Percentiles rank a stretch among this genome's conserved stretches.
phyloP scores from a whole-genome alignment of 1,284 basidiomycete species.

The Amylostereum chailletii region DNA sequence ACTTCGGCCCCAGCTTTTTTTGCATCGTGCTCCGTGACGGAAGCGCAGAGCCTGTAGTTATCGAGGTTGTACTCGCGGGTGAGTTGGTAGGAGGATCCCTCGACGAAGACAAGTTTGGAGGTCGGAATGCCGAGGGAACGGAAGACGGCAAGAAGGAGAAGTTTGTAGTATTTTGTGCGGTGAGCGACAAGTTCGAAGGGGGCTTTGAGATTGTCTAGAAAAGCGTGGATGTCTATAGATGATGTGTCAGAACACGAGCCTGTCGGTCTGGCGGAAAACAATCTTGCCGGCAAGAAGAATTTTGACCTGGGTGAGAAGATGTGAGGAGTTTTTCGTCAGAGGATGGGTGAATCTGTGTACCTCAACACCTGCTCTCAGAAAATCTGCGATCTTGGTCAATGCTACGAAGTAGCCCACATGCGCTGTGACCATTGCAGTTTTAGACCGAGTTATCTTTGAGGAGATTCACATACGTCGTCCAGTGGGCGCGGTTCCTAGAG shows the following conservation, averaged over 20 bases:
- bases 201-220: conserved; percentile 97
- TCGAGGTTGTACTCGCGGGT: conserved; percentile 91
- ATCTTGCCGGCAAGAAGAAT: conserved; percentile 78
- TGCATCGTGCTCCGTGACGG: conserved; percentile 91
- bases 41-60: conserved; percentile 85
- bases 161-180: conserved; percentile 88
- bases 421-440: conserved; percentile 38
- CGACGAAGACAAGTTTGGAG: conserved; percentile 76
- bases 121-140: conserved; percentile 86
- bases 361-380: conserved; percentile 84
- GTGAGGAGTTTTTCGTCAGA: conserved; percentile 1
- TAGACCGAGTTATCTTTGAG: not conserved
- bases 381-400: conserved; percentile 94
- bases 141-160: conserved; percentile 79
- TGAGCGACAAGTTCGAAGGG: conserved; percentile 89
- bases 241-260: no score
- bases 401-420: conserved; percentile 98
- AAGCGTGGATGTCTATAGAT: conserved; percentile 83
- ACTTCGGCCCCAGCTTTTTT: conserved; percentile 99
- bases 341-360: conserved; percentile 21
- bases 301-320: conserved; percentile 51
- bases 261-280: not conserved
- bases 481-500: conserved; percentile 83
- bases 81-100: conserved; percentile 90
- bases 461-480: conserved; percentile 69